Evolutionary conservation across 768 basidiomycete genomes (phyloP).

Genomic region (Hygrophorus pudorinus): DNA sequence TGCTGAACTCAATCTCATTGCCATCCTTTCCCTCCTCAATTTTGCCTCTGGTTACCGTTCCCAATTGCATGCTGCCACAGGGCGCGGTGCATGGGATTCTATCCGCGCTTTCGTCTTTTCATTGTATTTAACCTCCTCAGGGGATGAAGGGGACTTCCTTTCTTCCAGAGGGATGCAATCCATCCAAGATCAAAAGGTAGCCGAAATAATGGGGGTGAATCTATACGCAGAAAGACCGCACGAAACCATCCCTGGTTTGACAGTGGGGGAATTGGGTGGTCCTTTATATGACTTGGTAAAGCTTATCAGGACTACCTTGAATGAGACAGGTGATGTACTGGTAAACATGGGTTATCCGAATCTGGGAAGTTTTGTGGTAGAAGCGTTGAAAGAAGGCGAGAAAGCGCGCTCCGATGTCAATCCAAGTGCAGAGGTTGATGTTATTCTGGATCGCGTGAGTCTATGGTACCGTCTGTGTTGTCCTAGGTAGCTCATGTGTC

Average conservation of each 20-base stretch:
- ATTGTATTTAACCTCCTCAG: conserved; percentile 58
- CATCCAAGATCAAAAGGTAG: conserved; percentile 46
- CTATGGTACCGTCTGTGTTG: background rate
- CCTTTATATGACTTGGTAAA: conserved; percentile 65
- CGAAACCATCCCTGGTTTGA: conserved; percentile 55
- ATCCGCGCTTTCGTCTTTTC: conserved; percentile 68
- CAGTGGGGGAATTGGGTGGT: conserved; percentile 69
- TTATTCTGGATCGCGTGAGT: conserved; percentile 53
- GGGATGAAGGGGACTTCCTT: conserved; percentile 48
- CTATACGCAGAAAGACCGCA: conserved; percentile 66
- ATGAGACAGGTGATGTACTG: conserved; percentile 64
- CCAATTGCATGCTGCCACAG: conserved; percentile 60
- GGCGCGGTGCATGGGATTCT: conserved; percentile 77
- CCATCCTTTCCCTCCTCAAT: conserved; percentile 69
- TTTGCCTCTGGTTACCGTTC: conserved; percentile 76
- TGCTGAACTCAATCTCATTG: conserved; percentile 77
- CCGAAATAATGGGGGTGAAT: conserved; percentile 62
- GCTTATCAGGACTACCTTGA: conserved; percentile 50
- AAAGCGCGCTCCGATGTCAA: conserved; percentile 20
- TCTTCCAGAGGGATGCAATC: conserved; percentile 57
- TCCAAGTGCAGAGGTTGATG: conserved; percentile 35
- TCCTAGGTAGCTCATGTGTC: conserved; percentile 2
- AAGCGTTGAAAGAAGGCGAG: conserved; percentile 48
- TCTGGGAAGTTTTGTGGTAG: conserved; percentile 67
- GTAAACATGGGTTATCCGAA: conserved; percentile 50